phyloP scores from a whole-genome alignment of 2,329 filamentous ascomycete species.

The Neofusicoccum parvum region DNA sequence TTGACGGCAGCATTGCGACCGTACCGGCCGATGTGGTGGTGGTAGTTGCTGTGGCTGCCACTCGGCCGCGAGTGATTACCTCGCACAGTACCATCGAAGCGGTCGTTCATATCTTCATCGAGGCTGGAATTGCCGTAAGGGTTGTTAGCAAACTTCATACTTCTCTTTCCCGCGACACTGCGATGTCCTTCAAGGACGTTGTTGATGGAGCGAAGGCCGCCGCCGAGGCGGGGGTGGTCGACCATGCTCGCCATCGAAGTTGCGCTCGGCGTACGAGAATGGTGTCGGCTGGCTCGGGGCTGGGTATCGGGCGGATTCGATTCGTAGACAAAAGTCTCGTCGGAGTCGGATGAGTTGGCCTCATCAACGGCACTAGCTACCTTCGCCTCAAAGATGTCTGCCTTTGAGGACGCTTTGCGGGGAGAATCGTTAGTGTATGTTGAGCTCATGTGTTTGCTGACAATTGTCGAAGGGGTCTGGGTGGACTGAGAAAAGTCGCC shows the following conservation, averaged over 20 bases:
- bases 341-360: slow-evolving; percentile 93
- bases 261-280: slow-evolving; percentile 87
- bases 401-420: slow-evolving; percentile 80
- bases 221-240: slow-evolving; percentile 52
- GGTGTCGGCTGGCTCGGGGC: slow-evolving; percentile 68
- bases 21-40: slow-evolving; percentile 80
- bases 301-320: slow-evolving; percentile 77
- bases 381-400: slow-evolving; percentile 96
- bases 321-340: slow-evolving; percentile 98
- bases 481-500: slow-evolving; percentile 3
- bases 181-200: slow-evolving; percentile 66
- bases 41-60: slow-evolving; percentile 71
- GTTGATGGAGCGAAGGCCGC: slow-evolving; percentile 65
- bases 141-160: slow-evolving; percentile 91
- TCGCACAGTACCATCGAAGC: slow-evolving; percentile 41
- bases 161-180: slow-evolving; percentile 75
- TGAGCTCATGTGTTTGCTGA: slow-evolving; percentile 11
- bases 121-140: slow-evolving; percentile 67
- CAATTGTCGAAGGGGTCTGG: slow-evolving; percentile 6
- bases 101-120: slow-evolving; percentile 46
- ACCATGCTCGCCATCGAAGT: slow-evolving; percentile 75
- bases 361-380: slow-evolving; percentile 96
- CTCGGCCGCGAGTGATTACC: slow-evolving; percentile 46
- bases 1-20: slow-evolving; percentile 52
- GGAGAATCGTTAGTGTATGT: slow-evolving; percentile 38